These are phyloP conservation scores for Dothideomycetes sp. DNA, from an alignment of 2,329 filamentous ascomycete species.

Conservation along the genomic window DNA sequence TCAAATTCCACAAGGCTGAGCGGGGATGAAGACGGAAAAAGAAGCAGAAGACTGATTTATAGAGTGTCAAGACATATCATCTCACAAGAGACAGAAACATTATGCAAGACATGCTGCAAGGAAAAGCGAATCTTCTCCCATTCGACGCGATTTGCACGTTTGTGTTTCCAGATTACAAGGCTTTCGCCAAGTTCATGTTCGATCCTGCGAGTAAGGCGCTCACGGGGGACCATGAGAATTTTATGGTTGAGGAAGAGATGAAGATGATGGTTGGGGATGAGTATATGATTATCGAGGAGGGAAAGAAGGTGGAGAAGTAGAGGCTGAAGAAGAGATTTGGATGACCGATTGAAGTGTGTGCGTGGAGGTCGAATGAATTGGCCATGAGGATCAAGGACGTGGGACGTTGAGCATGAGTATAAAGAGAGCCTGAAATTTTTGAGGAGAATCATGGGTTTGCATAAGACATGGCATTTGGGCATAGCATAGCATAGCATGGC, in stretches of 20 bases:
- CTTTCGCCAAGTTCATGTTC: conserved; percentile 39
- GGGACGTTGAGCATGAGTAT: not conserved
- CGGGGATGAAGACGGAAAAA: too few species aligned
- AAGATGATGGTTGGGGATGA: conserved; percentile 41
- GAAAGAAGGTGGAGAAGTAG: conserved; percentile 20
- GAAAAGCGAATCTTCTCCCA: conserved; percentile 34
- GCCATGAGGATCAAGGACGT: not conserved
- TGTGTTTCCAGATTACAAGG: conserved; percentile 38
- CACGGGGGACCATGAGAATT: conserved; percentile 28
- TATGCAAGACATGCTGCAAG: conserved; percentile 38
- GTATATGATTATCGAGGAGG: conserved; percentile 31
- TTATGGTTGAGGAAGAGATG: conserved; percentile 29
- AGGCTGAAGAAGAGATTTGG: too few species aligned
- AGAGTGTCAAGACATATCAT: conserved; percentile 36
- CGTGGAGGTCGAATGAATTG: not conserved
- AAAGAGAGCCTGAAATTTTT: too few species aligned
- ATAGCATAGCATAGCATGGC: conserved; percentile 7
- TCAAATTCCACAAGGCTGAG: too few species aligned
- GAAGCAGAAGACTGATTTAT: too few species aligned
- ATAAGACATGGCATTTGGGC: not conserved
- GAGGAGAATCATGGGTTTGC: too few species aligned
- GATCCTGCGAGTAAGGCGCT: conserved; percentile 36
- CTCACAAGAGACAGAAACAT: conserved; percentile 35
- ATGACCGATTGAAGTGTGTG: not conserved
- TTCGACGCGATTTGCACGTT: conserved; percentile 42